Base-by-base conservation (phyloP, 345 rosid species). In the Aquilaria malaccensis region DNA sequence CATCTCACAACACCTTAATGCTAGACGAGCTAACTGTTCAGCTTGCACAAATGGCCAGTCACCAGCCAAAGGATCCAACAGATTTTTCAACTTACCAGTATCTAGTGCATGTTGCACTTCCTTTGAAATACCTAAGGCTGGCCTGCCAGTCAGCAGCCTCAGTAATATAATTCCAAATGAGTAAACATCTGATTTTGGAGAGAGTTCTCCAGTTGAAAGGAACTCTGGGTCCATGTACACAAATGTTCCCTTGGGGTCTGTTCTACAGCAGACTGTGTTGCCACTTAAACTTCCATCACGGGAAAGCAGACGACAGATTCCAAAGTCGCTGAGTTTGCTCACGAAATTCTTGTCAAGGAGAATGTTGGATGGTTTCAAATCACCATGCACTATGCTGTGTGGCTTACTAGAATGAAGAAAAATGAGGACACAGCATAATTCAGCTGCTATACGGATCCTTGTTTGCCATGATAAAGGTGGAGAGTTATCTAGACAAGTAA, bases 1-100 rank as follows among this genome's bases (percentile, higher is more conserved):
- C 83, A 74, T 32, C 72, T 93, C 90, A 62, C 96, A 85, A 68
- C 98, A 89, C 71, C 97, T 79, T 72, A 93, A 69, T 33, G 94
- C 97, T 70, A 89, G 65, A 70, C 73, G 77, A 68, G 96, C 76
- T 74, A 93, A 72, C 75, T 83, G 96, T 78, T 88, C 85, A 7
- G 96, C 97, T 74, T 81, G 86, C 67, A 83, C 81, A 81, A 83
- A 82, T 1, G 98, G 97, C 98, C 97, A 93, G 70, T 93, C 94
- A 58, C 98, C 98, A 9, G 98, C 94, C 67, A 84, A 75, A 65
- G 92, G 98, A 62, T 93, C 98, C 79, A 93, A 73, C 33, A 84
- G 74, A 60, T 50, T 57, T 67, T 76, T 81, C 72, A 93, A 68
- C 10, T 75, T 72, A 67, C 86, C 88, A 45, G 61, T 75, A 47